These are phyloP conservation scores for Xylariaceae sp. DNA, from an alignment of 2,329 filamentous ascomycete species.

Conservation along the genomic window DNA sequence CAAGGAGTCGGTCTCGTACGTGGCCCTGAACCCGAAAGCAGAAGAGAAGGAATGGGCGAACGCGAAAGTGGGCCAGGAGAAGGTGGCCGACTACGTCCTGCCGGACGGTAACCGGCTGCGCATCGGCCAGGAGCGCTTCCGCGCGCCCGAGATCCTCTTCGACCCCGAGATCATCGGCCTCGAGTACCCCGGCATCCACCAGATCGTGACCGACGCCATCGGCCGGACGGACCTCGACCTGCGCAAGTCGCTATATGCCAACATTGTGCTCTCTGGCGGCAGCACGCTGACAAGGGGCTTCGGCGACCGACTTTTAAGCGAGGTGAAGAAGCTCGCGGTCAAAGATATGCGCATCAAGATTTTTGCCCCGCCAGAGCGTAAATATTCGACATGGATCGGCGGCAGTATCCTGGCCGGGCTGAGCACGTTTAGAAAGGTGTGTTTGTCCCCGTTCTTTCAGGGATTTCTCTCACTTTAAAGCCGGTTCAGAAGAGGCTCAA, in stretches of 20 bases:
- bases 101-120: constrained; percentile 89
- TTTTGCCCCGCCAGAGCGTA: constrained; percentile 92
- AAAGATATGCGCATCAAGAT: constrained; percentile 99
- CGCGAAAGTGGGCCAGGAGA: constrained; percentile 69
- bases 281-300: constrained; percentile 97
- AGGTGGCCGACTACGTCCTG: constrained; percentile 78
- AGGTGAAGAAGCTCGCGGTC: constrained; percentile 88
- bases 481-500: no score
- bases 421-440: constrained; percentile 96
- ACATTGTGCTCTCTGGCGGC: constrained; percentile 94
- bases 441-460: constrained; percentile 23
- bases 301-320: constrained; percentile 82
- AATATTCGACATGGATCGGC: constrained; percentile 99
- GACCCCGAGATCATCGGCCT: constrained; percentile 95
- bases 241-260: constrained; percentile 87
- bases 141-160: constrained; percentile 94
- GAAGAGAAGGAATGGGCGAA: constrained; percentile 96
- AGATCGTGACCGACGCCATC: constrained; percentile 96
- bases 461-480: no score
- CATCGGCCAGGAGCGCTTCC: constrained; percentile 90
- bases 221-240: constrained; percentile 92
- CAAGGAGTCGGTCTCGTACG: constrained; percentile 91
- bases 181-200: constrained; percentile 94
- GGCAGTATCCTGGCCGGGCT: constrained; percentile 93
- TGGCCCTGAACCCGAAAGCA: constrained; percentile 81